Percentiles rank a stretch among this genome's conserved stretches.
Evolutionary conservation across 2,329 filamentous ascomycete genomes (phyloP).

Genomic region (Fonsecaea monophora): DNA sequence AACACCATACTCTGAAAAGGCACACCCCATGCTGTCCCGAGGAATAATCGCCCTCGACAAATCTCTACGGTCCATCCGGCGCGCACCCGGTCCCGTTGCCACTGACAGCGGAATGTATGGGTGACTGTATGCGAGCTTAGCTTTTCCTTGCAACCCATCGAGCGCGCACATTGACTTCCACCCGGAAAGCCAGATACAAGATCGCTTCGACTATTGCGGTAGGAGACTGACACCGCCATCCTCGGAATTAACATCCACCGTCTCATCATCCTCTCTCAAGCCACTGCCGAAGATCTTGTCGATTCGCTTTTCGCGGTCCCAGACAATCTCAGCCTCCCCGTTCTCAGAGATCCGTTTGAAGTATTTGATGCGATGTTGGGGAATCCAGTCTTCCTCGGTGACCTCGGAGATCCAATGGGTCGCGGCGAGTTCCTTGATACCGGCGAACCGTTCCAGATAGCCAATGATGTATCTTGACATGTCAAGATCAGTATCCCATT

Average conservation of each 20-base stretch:
- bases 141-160: not conserved
- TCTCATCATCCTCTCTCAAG: conserved; percentile 7
- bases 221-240: conserved; percentile 19
- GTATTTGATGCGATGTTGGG: conserved; percentile 61
- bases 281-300: conserved; percentile 54
- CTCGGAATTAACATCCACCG: conserved; percentile 15
- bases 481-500: conserved; percentile 57
- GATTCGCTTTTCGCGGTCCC: conserved; percentile 57
- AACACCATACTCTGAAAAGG: too few relatives aligned
- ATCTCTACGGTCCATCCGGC: too few relatives aligned
- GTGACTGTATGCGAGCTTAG: not conserved
- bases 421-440: conserved; percentile 56
- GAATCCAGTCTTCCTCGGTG: conserved; percentile 64
- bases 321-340: conserved; percentile 51
- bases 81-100: not conserved
- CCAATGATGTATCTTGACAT: conserved; percentile 58
- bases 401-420: conserved; percentile 61
- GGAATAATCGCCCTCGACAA: too few relatives aligned
- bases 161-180: not conserved
- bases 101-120: not conserved
- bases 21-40: too few relatives aligned
- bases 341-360: conserved; percentile 50
- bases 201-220: conserved; percentile 9
- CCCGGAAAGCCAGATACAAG: not conserved
- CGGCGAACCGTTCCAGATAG: conserved; percentile 61